Conservation (phyloP, 2,329 filamentous ascomycete species). For the Aspergillus transmontanensis region DNA sequence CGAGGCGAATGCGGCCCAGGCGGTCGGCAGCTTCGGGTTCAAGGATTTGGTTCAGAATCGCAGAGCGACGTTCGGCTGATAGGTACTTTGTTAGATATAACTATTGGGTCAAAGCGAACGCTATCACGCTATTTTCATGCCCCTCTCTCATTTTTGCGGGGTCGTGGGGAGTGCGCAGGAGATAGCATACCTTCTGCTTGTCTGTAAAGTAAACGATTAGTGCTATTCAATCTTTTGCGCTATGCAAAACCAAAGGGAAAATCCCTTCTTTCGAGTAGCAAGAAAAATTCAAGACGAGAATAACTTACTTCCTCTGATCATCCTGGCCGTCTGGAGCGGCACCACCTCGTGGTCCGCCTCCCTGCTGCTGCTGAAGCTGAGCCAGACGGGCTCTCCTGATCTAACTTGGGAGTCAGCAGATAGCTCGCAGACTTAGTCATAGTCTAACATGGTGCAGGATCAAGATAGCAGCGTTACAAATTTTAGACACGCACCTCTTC, state of each 20-base stretch:
- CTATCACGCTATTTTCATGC: neutral
- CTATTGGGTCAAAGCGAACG: neutral
- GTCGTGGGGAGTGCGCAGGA: neutral
- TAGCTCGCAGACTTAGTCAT: neutral
- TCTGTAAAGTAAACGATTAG: conserved; percentile 18
- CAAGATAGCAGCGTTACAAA: neutral
- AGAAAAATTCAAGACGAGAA: neutral
- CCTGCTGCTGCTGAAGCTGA: conserved; percentile 84
- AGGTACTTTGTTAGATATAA: neutral
- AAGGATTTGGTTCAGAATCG: conserved; percentile 87
- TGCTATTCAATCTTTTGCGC: neutral
- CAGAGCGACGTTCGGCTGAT: conserved; percentile 36
- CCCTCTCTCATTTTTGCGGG: neutral
- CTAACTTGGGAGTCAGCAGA: conserved; percentile 48
- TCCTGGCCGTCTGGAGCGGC: conserved; percentile 55
- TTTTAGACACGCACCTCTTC: conserved; percentile 54
- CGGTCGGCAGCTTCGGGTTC: conserved; percentile 92
- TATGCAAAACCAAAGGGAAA: neutral
- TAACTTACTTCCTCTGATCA: conserved; percentile 65
- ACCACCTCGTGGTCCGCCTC: conserved; percentile 50
- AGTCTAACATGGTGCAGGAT: neutral
- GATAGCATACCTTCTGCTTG: conserved; percentile 36
- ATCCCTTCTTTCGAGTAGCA: neutral
- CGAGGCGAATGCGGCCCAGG: conserved; percentile 88
- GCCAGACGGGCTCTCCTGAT: conserved; percentile 90